A percentile compares a stretch with the other conserved stretches of the same genome.
phyloP scores from a whole-genome alignment of 2,329 filamentous ascomycete genomes.

The Amylocarpus encephaloides region DNA sequence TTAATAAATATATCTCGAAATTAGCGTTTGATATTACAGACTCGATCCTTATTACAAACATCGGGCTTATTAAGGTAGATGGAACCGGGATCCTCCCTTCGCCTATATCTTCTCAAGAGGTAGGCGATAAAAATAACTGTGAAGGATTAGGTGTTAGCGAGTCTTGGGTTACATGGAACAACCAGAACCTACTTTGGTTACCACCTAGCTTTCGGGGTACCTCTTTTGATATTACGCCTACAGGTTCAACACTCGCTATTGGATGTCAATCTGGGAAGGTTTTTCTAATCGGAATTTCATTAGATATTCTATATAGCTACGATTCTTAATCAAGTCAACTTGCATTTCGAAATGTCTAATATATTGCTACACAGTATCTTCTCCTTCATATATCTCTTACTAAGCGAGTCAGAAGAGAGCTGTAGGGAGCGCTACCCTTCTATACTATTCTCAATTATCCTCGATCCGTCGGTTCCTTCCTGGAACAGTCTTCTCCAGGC shows the following conservation, averaged over 20 bases:
- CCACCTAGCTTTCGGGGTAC: slow-evolving; percentile 12
- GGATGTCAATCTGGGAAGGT: slow-evolving; percentile 16
- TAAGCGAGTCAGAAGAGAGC: slow-evolving; percentile 8
- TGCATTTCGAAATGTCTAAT: neutral
- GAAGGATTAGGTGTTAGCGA: slow-evolving; percentile 12
- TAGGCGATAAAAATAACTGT: slow-evolving; percentile 8
- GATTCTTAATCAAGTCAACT: slow-evolving; percentile 1
- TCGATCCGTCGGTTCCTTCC: no score
- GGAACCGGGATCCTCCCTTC: slow-evolving; percentile 6
- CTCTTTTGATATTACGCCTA: slow-evolving; percentile 10
- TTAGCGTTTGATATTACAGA: slow-evolving; percentile 15
- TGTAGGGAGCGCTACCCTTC: slow-evolving; percentile 2
- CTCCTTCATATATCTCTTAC: slow-evolving; percentile 7
- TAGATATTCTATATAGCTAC: slow-evolving; percentile 15
- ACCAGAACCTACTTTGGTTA: slow-evolving; percentile 19
- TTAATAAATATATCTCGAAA: slow-evolving; percentile 8
- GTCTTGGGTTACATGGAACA: slow-evolving; percentile 8
- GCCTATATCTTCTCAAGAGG: slow-evolving; percentile 12
- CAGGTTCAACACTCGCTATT: slow-evolving; percentile 15
- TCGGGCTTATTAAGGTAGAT: slow-evolving; percentile 13
- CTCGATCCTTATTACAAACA: slow-evolving; percentile 14
- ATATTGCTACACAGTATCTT: slow-evolving; percentile 1
- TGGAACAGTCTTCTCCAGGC: no score
- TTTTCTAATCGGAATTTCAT: slow-evolving; percentile 18
- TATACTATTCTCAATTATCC: slow-evolving; percentile 4